Evolutionary conservation across 305 asterid species (phyloP).

Genomic region (Fraxinus albicans): DNA sequence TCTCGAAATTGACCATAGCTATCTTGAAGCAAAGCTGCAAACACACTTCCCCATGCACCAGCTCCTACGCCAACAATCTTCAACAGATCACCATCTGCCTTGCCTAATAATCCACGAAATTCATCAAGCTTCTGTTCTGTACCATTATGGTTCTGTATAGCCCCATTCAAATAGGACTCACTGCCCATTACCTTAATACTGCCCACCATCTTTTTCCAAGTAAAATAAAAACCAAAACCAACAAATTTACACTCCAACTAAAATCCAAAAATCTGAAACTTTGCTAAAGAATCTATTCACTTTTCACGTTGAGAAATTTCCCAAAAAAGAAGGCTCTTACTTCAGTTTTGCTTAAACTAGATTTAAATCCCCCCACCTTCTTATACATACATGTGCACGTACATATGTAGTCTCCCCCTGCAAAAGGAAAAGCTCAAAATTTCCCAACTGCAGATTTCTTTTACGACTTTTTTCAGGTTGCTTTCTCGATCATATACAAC

Average conservation of each 20-base stretch:
- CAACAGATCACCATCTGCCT: slow-evolving; percentile 50
- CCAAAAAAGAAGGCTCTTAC: not conserved
- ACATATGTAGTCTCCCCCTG: slow-evolving; percentile 8
- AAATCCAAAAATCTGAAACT: not conserved
- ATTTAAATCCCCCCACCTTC: not conserved
- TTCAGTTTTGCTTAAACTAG: not conserved
- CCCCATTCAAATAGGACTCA: slow-evolving; percentile 41
- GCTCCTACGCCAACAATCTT: slow-evolving; percentile 74
- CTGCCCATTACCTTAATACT: slow-evolving; percentile 43
- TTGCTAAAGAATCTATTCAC: not conserved
- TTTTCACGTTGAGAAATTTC: not conserved
- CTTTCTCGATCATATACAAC: slow-evolving; percentile 29
- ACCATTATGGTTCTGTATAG: slow-evolving; percentile 32
- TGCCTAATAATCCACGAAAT: slow-evolving; percentile 46
- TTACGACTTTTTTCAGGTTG: not conserved
- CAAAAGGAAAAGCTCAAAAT: slow-evolving; percentile 6
- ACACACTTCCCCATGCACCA: slow-evolving; percentile 81
- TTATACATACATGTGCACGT: not conserved
- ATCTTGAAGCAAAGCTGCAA: slow-evolving; percentile 66
- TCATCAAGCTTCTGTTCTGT: slow-evolving; percentile 60
- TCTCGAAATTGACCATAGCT: slow-evolving; percentile 62
- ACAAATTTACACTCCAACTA: slow-evolving; percentile 14
- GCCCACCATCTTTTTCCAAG: slow-evolving; percentile 54
- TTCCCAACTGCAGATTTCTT: slow-evolving; percentile 19
- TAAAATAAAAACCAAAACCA: slow-evolving; percentile 24